phyloP scores from a whole-genome alignment of 2,329 filamentous ascomycete genomes.

The Cordyceps farinosa region DNA sequence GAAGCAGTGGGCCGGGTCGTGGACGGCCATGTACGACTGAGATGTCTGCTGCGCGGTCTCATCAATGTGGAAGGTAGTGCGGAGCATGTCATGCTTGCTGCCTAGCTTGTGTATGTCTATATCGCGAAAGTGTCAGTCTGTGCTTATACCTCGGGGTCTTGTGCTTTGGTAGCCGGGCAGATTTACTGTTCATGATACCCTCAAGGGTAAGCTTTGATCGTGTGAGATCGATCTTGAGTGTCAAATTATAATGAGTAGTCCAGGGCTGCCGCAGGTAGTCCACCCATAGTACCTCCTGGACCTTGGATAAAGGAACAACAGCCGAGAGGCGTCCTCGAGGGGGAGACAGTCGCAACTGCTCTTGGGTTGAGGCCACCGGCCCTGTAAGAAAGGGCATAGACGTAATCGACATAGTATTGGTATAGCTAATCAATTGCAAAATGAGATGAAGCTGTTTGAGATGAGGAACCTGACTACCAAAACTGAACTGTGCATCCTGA shows the following conservation, averaged over 20 bases:
- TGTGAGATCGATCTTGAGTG: slow-evolving; percentile 4
- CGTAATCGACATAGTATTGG: not conserved
- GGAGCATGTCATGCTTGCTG: slow-evolving; percentile 7
- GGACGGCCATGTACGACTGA: slow-evolving; percentile 10
- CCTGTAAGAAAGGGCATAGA: slow-evolving; percentile 8
- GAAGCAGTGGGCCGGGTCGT: not conserved
- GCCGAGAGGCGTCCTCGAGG: not conserved
- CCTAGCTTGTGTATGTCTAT: slow-evolving; percentile 6
- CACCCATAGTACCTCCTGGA: slow-evolving; percentile 9
- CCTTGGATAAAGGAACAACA: slow-evolving; percentile 6
- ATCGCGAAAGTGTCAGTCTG: too few species aligned
- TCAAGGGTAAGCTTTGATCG: not conserved
- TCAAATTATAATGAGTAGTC: slow-evolving; percentile 3
- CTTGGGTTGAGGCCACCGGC: not conserved
- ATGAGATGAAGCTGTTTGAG: not conserved
- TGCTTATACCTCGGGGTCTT: too few species aligned
- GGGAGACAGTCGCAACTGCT: not conserved
- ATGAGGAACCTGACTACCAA: not conserved
- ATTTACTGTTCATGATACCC: not conserved
- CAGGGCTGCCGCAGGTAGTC: slow-evolving; percentile 6
- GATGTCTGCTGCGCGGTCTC: not conserved
- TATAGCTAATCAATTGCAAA: not conserved
- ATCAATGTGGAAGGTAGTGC: slow-evolving; percentile 9
- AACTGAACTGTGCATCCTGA: too few species aligned
- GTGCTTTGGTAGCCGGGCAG: too few species aligned